These are phyloP conservation scores for Paecilomyces dactylethromorphus DNA, from an alignment of 2,329 filamentous ascomycete genomes.

Conservation along the genomic window DNA sequence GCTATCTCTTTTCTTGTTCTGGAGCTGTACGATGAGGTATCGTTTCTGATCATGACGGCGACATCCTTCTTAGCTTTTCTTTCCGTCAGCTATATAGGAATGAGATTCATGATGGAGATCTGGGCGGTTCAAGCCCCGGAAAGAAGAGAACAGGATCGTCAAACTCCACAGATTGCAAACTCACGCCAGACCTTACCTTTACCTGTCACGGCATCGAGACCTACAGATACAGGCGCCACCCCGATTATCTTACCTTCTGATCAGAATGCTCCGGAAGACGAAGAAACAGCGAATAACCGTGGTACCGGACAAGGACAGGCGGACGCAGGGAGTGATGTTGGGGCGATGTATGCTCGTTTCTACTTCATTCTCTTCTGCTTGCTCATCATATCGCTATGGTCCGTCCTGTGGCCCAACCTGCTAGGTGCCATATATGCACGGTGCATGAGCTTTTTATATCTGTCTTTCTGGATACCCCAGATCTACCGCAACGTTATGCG, in stretches of 20 bases:
- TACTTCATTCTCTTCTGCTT: conserved; percentile 53
- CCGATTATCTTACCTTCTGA: conserved; percentile 55
- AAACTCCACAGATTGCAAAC: conserved; percentile 16
- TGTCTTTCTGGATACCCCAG: conserved; percentile 89
- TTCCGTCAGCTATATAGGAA: conserved; percentile 56
- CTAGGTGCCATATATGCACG: conserved; percentile 53
- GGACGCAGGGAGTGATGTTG: conserved; percentile 43
- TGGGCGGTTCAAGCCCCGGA: conserved; percentile 54
- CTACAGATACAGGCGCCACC: conserved; percentile 43
- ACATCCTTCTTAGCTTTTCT: conserved; percentile 55
- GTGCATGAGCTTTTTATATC: conserved; percentile 63
- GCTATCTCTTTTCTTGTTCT: conserved; percentile 50
- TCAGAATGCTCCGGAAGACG: conserved; percentile 44
- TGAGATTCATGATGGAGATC: conserved; percentile 62
- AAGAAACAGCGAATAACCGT: conserved; percentile 24
- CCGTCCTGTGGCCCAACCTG: conserved; percentile 49
- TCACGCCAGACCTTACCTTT: conserved; percentile 38
- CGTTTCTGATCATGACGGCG: conserved; percentile 50
- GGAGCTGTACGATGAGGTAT: conserved; percentile 49
- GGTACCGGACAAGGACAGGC: conserved; percentile 25
- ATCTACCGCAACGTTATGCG: conserved; percentile 84
- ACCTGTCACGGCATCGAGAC: conserved; percentile 43
- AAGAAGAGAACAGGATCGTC: conserved; percentile 28
- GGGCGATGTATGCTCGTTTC: conserved; percentile 55
- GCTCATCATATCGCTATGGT: conserved; percentile 55